phyloP scores from a whole-genome alignment of 1,284 basidiomycete species.

The Rhizoctonia solani region DNA sequence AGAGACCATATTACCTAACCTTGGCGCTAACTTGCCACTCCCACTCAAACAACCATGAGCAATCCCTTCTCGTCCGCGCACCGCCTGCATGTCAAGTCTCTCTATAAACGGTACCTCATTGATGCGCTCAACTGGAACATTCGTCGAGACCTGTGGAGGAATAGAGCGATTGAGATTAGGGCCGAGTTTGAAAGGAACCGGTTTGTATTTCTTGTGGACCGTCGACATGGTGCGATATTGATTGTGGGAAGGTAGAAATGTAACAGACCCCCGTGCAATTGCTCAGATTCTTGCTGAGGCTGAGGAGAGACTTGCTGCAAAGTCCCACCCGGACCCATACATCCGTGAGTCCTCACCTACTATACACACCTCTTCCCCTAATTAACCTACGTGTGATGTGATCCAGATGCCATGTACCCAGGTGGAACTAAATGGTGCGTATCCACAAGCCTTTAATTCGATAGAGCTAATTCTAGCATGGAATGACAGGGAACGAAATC shows the following conservation, averaged over 20 bases:
- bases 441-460: neutral
- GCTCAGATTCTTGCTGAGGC: constrained; percentile 80
- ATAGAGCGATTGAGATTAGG: constrained; percentile 79
- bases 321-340: constrained; percentile 88
- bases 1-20: no score
- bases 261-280: constrained; percentile 84
- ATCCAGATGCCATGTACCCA: constrained; percentile 70
- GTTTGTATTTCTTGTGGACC: no score
- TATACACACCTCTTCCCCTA: constrained; percentile 34
- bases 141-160: constrained; percentile 82
- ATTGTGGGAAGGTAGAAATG: constrained; percentile 58
- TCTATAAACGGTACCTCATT: constrained; percentile 84
- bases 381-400: constrained; percentile 40
- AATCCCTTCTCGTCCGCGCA: constrained; percentile 76
- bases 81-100: constrained; percentile 84
- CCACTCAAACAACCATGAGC: constrained; percentile 34
- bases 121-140: constrained; percentile 91
- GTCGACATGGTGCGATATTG: no score
- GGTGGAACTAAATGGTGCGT: constrained; percentile 88
- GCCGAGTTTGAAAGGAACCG: constrained; percentile 92
- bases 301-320: constrained; percentile 71
- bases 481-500: constrained; percentile 48
- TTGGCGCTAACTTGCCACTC: neutral
- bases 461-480: neutral
- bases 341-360: constrained; percentile 62